Evolutionary conservation across 2,329 filamentous ascomycete genomes (phyloP).

Genomic region (Geosmithia morbida): DNA sequence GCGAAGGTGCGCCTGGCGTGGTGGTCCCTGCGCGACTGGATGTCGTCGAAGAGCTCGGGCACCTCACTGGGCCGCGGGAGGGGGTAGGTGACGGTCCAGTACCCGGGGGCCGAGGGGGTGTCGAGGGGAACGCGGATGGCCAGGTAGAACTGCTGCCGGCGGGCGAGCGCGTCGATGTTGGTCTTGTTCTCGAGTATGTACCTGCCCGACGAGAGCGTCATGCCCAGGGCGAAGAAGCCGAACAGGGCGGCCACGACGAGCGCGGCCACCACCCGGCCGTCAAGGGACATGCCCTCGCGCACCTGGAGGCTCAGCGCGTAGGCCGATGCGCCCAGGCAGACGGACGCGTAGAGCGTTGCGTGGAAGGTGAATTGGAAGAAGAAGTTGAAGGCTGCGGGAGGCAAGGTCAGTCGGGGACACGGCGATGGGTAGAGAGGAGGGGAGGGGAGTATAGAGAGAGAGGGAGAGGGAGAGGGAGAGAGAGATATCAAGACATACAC

Average conservation of each 20-base stretch:
- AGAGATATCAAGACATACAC: constrained; percentile 33
- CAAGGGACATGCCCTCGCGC: constrained; percentile 21
- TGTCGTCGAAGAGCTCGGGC: constrained; percentile 4
- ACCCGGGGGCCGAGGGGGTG: constrained; percentile 25
- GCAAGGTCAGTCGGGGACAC: neutral
- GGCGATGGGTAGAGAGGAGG: neutral
- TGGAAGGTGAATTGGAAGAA: constrained; percentile 82
- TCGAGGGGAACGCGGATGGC: constrained; percentile 54
- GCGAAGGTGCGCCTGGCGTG: constrained; percentile 57
- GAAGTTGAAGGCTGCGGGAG: constrained; percentile 61
- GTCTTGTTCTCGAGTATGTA: constrained; percentile 63
- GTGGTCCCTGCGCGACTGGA: constrained; percentile 18
- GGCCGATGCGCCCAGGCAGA: constrained; percentile 48
- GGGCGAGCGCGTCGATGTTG: constrained; percentile 65
- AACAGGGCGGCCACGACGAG: constrained; percentile 60
- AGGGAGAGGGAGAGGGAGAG: neutral
- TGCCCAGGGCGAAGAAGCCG: constrained; percentile 63
- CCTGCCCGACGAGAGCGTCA: constrained; percentile 59
- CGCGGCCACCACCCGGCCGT: constrained; percentile 50
- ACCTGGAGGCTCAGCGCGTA: constrained; percentile 46
- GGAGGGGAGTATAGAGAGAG: neutral
- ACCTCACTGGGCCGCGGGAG: constrained; percentile 18
- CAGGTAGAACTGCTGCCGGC: constrained; percentile 50
- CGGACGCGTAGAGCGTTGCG: constrained; percentile 49
- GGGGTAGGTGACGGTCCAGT: constrained; percentile 44